phyloP scores from a whole-genome alignment of 192 early-diverging fungal genomes.

The Backusella tuberculispora region DNA sequence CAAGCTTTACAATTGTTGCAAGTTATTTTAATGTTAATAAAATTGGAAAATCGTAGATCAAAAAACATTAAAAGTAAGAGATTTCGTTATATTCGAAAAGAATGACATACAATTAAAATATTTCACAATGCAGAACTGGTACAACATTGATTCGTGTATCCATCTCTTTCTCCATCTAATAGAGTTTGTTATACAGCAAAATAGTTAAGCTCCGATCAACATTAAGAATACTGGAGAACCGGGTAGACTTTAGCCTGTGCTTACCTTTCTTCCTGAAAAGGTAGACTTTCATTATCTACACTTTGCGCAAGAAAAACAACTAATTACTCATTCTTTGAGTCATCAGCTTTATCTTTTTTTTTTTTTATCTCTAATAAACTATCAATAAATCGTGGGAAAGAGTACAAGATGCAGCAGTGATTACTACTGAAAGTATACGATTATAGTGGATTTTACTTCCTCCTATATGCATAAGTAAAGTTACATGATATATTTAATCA shows the following conservation, averaged over 20 bases:
- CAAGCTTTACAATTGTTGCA: not conserved
- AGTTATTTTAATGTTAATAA: not conserved
- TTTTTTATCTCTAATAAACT: not conserved
- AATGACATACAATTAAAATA: constrained; percentile 18
- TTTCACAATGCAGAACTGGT: constrained; percentile 23
- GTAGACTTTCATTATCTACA: constrained; percentile 7
- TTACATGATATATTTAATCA: not conserved
- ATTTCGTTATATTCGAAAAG: constrained; percentile 11
- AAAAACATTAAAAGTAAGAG: not conserved
- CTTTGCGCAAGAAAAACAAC: not conserved
- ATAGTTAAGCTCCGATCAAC: not conserved
- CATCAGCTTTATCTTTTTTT: not conserved
- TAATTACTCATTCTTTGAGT: not conserved
- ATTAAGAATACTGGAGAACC: not conserved
- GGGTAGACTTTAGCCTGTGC: not conserved
- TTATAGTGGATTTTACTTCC: not conserved
- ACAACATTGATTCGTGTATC: constrained; percentile 23
- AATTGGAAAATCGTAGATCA: not conserved
- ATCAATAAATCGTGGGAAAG: constrained; percentile 14
- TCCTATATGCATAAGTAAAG: not conserved
- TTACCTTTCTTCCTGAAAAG: not conserved
- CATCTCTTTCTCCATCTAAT: constrained; percentile 11
- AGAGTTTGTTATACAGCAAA: constrained; percentile 1
- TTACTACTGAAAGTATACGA: not conserved
- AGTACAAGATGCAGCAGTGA: not conserved